phyloP scores from a whole-genome alignment of 768 basidiomycete species.

The Xerocomellus chrysenteron region DNA sequence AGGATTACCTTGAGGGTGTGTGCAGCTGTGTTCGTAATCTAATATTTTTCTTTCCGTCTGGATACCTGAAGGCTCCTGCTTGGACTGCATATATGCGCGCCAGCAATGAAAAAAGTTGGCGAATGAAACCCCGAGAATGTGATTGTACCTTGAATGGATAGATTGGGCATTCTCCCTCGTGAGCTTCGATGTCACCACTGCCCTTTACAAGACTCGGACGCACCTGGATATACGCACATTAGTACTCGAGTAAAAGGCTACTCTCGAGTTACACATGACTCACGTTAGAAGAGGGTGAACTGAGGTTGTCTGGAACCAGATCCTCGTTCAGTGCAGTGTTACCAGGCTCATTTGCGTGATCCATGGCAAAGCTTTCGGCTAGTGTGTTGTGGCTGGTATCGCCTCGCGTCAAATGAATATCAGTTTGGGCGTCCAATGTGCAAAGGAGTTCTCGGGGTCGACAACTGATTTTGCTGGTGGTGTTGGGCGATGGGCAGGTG shows the following conservation, averaged over 20 bases:
- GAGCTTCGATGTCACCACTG: not conserved
- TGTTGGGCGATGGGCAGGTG: not conserved
- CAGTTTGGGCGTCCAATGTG: slow-evolving; percentile 8
- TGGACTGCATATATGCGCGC: slow-evolving; percentile 24
- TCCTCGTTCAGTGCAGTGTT: not conserved
- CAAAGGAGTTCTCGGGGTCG: not conserved
- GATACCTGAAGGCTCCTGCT: not conserved
- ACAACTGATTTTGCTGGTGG: not conserved
- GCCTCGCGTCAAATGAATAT: not conserved
- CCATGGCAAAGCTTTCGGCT: not conserved
- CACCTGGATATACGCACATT: slow-evolving; percentile 18
- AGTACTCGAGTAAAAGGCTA: not conserved
- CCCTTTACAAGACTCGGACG: not conserved
- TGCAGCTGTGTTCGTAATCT: not conserved
- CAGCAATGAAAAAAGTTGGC: not conserved
- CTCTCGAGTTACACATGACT: not conserved
- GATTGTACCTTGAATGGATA: slow-evolving; percentile 7
- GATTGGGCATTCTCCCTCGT: not conserved
- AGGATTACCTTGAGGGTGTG: not conserved
- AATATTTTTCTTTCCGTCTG: not conserved
- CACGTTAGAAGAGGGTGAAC: not conserved
- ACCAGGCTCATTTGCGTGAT: not conserved
- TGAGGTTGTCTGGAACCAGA: not conserved
- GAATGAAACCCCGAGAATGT: not conserved
- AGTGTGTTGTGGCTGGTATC: not conserved